Evolutionary conservation across 495 filamentous ascomycete species (phyloP), one percentile per base, ranked within the genome.

Genomic region (Pseudevernia furfuracea): DNA sequence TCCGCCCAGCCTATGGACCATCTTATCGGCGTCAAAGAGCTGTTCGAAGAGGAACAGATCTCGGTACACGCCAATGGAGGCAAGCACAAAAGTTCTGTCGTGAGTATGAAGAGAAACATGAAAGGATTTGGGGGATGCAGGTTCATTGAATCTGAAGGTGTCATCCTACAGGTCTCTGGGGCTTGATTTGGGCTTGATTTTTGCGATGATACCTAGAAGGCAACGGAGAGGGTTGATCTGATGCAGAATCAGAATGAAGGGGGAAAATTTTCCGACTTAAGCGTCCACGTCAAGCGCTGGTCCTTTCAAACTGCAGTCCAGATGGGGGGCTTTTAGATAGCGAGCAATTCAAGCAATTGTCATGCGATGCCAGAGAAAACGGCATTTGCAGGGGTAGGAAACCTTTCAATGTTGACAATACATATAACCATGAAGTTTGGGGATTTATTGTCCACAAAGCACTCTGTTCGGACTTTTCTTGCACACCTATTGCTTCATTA

Each of bases 41-140:
- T 68, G 21, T 63, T 68, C n/a, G 43, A 62, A 53, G 59, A 65
- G 34, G 67, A 48, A 28, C n/a, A 34, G 2, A 34, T 62, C 2
- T 63, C 67, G 36, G 48, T 62, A 21, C 67, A 68, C 53, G 58
- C 67, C 6, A 66, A 68, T 56, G 67, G 67, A 37, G 67, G 67
- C 11, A 65, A 41, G 32, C 62, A 44, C 34, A 65, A 53, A 39
- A 32, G 44, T 14, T 12, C 59, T 9, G 53, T 53, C 39, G 59
- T 62, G 19, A 62, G 36, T 38, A 41, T 62, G 37, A 12, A 44
- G 48, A 60, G 67, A 30, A 30, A 25, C 19, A 34, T 68, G 38
- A 37, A 52, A 38, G 67, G 63, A 3, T 68, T 68, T 25, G 53
- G 60, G 39, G 67, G 59, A 10, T 68, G 67, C 58, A 65, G 34